These are phyloP conservation scores for Mortierella sp. DNA, from an alignment of 371 early-diverging fungal genomes.

Conservation along the genomic window DNA sequence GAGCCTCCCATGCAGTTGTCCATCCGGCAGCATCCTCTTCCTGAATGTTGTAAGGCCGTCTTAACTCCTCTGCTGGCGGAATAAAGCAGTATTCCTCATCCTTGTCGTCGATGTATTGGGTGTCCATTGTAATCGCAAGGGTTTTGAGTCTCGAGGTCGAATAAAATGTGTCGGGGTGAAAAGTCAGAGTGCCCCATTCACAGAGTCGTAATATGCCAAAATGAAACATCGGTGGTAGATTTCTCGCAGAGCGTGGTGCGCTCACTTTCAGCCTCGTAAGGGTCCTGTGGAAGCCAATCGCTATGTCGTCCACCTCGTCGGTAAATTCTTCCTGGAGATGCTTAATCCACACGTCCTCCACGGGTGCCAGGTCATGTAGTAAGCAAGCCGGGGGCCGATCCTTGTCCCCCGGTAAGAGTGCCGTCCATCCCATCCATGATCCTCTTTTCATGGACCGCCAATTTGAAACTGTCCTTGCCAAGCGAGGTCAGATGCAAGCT, in stretches of 20 bases:
- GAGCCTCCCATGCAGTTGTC: not conserved
- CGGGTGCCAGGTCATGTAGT: not conserved
- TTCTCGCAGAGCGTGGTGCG: too few relatives aligned
- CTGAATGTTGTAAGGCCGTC: not conserved
- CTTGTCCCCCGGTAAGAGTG: not conserved
- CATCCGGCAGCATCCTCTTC: not conserved
- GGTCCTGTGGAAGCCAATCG: not conserved
- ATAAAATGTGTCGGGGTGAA: not conserved
- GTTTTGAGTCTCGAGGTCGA: not conserved
- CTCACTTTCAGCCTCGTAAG: not conserved
- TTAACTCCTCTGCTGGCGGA: not conserved
- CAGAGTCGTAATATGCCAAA: not conserved
- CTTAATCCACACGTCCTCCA: not conserved
- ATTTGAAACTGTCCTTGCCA: not conserved
- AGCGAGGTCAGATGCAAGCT: not conserved
- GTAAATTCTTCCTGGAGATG: not conserved
- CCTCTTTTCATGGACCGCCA: not conserved
- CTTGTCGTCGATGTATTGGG: not conserved
- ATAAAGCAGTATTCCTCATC: not conserved
- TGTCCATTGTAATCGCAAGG: not conserved
- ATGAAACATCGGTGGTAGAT: not conserved
- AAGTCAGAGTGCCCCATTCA: not conserved
- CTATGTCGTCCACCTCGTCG: not conserved
- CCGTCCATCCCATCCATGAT: not conserved
- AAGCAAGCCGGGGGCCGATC: not conserved